Base-by-base conservation (phyloP, 1,139 yeast species). In the Geotrichum bryndzae region DNA sequence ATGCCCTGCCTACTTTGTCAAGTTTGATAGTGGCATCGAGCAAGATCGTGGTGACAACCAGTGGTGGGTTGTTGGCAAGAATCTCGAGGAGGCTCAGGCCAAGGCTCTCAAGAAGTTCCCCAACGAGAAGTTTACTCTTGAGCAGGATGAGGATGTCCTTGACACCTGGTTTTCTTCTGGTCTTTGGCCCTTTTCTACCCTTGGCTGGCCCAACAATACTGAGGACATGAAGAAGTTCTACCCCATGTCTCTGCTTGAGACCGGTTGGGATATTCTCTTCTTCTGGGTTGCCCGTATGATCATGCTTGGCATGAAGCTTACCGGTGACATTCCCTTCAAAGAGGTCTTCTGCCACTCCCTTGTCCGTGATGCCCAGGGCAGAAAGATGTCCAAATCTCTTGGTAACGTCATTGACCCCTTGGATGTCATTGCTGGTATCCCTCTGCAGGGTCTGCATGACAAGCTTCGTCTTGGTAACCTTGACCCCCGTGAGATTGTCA, bases 131-230 rank as follows among this genome's bases (percentile, higher is more conserved):
- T 90, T 86, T 76, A 84, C 87, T 55, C 82, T 94, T 70, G 90
- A 86, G 73, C 98, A 94, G 79, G 99, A 94, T 77, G 98, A 94
- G 77, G 99, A 94, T 77, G 99, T 94, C 59, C 84, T 94, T 71
- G 99, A 94, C 77, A 94, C 99, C 35, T 94, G 99, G 99, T 94
- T 94, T 78, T 90, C 97, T 8, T 88, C 98, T 59, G 99, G 98
- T 65, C 81, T 94, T 75, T 94, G 99, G 99, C 98, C 99, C 64
- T 86, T 95, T 75, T 87, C 96, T 56, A 94, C 97, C 64, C 80
- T 94, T 66, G 98, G 98, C 61, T 94, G 99, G 98, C 99, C 99
- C 71, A 76, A 79, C 23, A 78, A 84, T 74, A 83, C 94, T 61
- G 73, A 77, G 63, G 99, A 94, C 73, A 77, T 91, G 82, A 81